Evolutionary conservation across 2,329 filamentous ascomycete species (phyloP).

Genomic region (Diaporthe caulivora): DNA sequence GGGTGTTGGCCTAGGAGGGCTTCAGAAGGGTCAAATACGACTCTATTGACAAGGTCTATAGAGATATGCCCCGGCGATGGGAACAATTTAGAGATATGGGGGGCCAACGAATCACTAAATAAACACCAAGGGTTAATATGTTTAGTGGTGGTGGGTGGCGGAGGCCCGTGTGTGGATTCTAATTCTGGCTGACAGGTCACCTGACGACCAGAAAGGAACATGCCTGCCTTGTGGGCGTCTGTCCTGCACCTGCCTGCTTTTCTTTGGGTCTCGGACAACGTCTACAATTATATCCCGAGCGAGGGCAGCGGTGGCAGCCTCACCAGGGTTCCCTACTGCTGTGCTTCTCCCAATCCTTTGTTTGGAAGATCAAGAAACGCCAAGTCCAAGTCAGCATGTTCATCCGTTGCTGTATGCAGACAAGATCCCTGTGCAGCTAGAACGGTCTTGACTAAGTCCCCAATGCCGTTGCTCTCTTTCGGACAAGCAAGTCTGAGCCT

Average conservation of each 20-base stretch:
- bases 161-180: too few relatives aligned
- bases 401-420: slow-evolving; percentile 14
- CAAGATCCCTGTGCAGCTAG: background rate
- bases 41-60: too few relatives aligned
- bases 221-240: background rate
- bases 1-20: too few relatives aligned
- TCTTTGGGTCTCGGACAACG: background rate
- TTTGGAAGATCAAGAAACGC: slow-evolving; percentile 22
- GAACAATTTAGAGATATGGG: too few relatives aligned
- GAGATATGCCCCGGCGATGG: too few relatives aligned
- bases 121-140: too few relatives aligned
- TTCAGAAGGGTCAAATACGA: too few relatives aligned
- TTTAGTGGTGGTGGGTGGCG: too few relatives aligned
- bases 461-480: background rate
- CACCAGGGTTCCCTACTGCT: background rate
- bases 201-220: background rate
- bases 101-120: too few relatives aligned
- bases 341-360: background rate
- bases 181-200: too few relatives aligned
- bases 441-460: slow-evolving; percentile 12
- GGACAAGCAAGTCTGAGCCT: background rate
- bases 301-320: background rate
- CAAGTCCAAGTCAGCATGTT: slow-evolving; percentile 11
- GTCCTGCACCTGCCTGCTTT: background rate
- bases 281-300: background rate